Evolutionary conservation across 495 filamentous ascomycete genomes (phyloP).

Genomic region (Daldinia grandis): DNA sequence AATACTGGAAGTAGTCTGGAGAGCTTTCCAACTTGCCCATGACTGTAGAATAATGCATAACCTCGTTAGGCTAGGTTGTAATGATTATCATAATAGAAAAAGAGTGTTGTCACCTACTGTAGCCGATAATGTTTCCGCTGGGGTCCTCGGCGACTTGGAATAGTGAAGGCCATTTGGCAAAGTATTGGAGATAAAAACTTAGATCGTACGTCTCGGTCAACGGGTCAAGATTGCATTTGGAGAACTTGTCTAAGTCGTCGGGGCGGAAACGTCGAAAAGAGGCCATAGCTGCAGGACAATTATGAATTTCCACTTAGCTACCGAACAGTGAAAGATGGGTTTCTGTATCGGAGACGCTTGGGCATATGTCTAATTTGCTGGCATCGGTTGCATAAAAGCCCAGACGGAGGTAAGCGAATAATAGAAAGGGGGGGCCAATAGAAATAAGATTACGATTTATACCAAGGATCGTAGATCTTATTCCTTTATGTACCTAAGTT

Average conservation of each 20-base stretch:
- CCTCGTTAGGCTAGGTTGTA: slow-evolving; percentile 23
- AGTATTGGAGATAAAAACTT: slow-evolving; percentile 93
- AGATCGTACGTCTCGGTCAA: slow-evolving; percentile 96
- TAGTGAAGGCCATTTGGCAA: slow-evolving; percentile 92
- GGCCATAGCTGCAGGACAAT: slow-evolving; percentile 46
- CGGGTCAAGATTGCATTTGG: slow-evolving; percentile 91
- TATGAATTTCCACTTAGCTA: neutral
- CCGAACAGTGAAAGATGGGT: neutral
- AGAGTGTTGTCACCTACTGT: slow-evolving; percentile 70
- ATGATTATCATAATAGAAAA: neutral
- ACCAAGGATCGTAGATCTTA: neutral
- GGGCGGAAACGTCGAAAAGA: slow-evolving; percentile 57
- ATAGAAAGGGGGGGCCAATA: neutral
- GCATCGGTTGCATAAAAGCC: slow-evolving; percentile 1
- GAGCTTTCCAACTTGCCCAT: slow-evolving; percentile 96
- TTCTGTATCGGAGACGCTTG: neutral
- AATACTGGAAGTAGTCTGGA: slow-evolving; percentile 71
- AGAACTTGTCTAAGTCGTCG: slow-evolving; percentile 63
- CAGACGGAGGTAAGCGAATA: neutral
- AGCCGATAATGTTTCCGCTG: slow-evolving; percentile 84
- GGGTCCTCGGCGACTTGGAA: slow-evolving; percentile 87
- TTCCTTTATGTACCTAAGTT: neutral
- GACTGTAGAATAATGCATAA: slow-evolving; percentile 61
- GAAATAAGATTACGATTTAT: neutral
- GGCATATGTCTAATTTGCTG: slow-evolving; percentile 2